Evolutionary conservation across 331 rosid species (phyloP).

Genomic region (Quercus phellos): DNA sequence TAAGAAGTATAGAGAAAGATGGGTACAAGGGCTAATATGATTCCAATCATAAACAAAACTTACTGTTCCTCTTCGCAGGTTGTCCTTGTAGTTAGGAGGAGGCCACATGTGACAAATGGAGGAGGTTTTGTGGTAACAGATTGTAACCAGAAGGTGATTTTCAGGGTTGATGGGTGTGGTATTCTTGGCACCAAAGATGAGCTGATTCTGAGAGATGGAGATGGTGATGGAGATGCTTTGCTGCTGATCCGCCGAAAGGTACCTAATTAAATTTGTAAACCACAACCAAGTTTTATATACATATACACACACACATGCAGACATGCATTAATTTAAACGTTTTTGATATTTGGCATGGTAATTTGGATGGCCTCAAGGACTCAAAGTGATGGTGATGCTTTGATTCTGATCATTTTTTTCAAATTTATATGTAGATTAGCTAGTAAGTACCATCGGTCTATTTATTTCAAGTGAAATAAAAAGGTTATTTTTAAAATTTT

Average conservation of each 20-base stretch:
- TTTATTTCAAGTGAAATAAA: too few relatives aligned
- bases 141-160: slow-evolving; percentile 52
- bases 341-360: too few relatives aligned
- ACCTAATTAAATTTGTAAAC: background rate
- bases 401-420: too few relatives aligned
- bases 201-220: slow-evolving; percentile 50
- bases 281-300: background rate
- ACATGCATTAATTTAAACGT: too few relatives aligned
- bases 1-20: background rate
- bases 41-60: slow-evolving; percentile 59
- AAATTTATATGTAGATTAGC: too few relatives aligned
- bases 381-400: too few relatives aligned
- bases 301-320: background rate
- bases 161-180: slow-evolving; percentile 90
- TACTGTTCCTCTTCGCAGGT: slow-evolving; percentile 61
- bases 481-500: too few relatives aligned
- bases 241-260: slow-evolving; percentile 91
- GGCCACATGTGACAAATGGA: slow-evolving; percentile 74
- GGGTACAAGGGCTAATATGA: slow-evolving; percentile 15
- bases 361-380: too few relatives aligned
- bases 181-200: slow-evolving; percentile 60
- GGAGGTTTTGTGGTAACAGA: slow-evolving; percentile 96
- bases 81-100: slow-evolving; percentile 53
- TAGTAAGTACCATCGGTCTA: too few relatives aligned
- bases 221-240: slow-evolving; percentile 52